Evolutionary conservation across 345 rosid species (phyloP).

Genomic region (Eucalyptus leucophloia): DNA sequence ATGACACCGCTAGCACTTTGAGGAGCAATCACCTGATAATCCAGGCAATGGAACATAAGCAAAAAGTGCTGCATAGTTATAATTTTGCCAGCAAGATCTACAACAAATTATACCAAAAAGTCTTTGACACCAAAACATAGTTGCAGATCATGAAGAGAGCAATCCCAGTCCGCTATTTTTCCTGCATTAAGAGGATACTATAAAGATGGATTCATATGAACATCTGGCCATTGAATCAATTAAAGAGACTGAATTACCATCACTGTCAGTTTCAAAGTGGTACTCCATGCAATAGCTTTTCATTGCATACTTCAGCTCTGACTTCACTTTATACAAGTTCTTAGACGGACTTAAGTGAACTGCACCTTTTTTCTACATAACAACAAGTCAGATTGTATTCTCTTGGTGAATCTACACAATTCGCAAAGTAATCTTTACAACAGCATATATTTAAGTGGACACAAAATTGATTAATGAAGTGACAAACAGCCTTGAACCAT

Average conservation of each 20-base stretch:
- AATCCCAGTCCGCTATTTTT: slow-evolving; percentile 47
- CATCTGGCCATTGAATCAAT: neutral
- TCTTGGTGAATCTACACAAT: neutral
- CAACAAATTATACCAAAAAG: slow-evolving; percentile 49
- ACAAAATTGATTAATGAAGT: neutral
- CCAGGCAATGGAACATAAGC: neutral
- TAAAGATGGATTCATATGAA: neutral
- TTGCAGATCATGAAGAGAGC: slow-evolving; percentile 71
- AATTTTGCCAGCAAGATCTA: neutral
- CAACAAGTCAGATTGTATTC: neutral
- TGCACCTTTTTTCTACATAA: slow-evolving; percentile 72
- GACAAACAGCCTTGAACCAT: neutral
- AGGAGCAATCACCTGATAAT: slow-evolving; percentile 71
- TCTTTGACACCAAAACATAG: slow-evolving; percentile 90
- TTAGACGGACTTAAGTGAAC: slow-evolving; percentile 36
- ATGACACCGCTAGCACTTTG: slow-evolving; percentile 97
- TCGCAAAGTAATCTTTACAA: neutral
- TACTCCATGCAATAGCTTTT: slow-evolving; percentile 88
- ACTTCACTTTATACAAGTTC: slow-evolving; percentile 52
- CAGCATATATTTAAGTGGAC: neutral
- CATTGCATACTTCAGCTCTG: slow-evolving; percentile 49
- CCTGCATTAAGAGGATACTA: slow-evolving; percentile 36
- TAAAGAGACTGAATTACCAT: slow-evolving; percentile 25
- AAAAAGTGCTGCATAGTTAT: neutral
- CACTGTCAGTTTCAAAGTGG: slow-evolving; percentile 35